Conservation (phyloP, 345 rosid species). For the Lagerstroemia speciosa region DNA sequence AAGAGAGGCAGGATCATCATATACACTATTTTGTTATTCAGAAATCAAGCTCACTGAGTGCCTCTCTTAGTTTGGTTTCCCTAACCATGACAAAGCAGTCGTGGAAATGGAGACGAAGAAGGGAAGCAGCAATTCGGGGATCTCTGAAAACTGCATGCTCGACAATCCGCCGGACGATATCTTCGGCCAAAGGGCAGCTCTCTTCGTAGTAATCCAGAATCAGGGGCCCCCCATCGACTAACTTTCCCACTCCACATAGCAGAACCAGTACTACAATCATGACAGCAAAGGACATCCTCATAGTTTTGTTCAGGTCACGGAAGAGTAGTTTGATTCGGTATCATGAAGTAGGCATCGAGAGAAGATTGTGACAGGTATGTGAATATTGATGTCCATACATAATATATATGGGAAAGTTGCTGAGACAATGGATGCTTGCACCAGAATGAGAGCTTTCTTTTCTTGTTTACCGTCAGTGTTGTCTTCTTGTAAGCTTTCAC, state of each 20-base stretch:
- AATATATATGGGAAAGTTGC: background rate
- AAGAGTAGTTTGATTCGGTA: background rate
- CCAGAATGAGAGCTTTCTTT: constrained; percentile 2
- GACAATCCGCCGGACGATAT: constrained; percentile 47
- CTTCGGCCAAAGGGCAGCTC: constrained; percentile 63
- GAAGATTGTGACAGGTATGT: background rate
- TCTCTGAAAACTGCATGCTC: constrained; percentile 48
- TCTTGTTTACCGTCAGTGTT: constrained; percentile 1
- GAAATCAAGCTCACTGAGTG: background rate
- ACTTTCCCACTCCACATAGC: constrained; percentile 11
- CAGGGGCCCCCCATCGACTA: constrained; percentile 25
- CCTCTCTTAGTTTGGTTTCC: background rate
- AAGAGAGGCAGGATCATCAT: background rate
- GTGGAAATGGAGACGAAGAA: constrained; percentile 74
- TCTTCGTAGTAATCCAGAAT: constrained; percentile 54
- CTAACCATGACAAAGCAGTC: constrained; percentile 75
- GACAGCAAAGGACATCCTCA: constrained; percentile 11
- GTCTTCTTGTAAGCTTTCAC: constrained; percentile 14
- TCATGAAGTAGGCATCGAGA: background rate
- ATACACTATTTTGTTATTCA: background rate
- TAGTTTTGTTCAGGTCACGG: background rate
- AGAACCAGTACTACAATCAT: constrained; percentile 14
- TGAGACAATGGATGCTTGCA: background rate
- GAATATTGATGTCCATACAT: background rate
- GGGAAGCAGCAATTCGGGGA: constrained; percentile 81